Conservation (phyloP, 768 basidiomycete species). For the Chlorophyllum brunneum region DNA sequence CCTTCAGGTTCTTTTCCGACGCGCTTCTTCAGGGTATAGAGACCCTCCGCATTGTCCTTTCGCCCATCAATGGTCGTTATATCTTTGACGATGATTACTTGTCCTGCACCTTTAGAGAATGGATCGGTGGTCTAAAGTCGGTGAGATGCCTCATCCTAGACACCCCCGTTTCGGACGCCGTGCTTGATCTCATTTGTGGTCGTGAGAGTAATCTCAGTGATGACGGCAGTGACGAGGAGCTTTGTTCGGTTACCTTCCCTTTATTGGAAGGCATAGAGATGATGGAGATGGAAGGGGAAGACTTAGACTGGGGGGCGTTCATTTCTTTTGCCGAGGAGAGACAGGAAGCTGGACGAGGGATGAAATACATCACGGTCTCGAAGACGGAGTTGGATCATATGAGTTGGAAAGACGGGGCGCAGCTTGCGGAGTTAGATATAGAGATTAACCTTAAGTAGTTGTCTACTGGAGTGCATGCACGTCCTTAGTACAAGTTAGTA, state of each 20-base stretch:
- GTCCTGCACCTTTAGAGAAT: neutral
- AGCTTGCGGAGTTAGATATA: neutral
- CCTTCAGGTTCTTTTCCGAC: neutral
- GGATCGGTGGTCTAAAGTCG: neutral
- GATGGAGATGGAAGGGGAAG: neutral
- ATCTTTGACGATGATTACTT: neutral
- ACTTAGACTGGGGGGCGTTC: neutral
- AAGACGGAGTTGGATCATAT: neutral
- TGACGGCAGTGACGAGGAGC: neutral
- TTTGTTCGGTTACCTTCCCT: neutral
- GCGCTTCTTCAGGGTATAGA: neutral
- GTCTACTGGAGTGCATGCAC: no score
- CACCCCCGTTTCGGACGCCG: neutral
- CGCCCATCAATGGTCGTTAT: neutral
- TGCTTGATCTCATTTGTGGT: constrained; percentile 3
- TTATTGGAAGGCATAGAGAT: neutral
- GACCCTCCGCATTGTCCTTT: neutral
- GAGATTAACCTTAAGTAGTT: neutral
- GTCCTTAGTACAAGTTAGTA: no score
- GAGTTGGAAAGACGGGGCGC: neutral
- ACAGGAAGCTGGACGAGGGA: neutral
- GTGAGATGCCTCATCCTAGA: neutral
- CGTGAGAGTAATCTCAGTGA: no score
- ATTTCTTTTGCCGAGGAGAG: neutral
- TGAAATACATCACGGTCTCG: neutral